A percentile compares a stretch with the other conserved stretches of the same genome.
Conservation (phyloP, 768 basidiomycete genomes). For the Tephrocybe sp. region DNA sequence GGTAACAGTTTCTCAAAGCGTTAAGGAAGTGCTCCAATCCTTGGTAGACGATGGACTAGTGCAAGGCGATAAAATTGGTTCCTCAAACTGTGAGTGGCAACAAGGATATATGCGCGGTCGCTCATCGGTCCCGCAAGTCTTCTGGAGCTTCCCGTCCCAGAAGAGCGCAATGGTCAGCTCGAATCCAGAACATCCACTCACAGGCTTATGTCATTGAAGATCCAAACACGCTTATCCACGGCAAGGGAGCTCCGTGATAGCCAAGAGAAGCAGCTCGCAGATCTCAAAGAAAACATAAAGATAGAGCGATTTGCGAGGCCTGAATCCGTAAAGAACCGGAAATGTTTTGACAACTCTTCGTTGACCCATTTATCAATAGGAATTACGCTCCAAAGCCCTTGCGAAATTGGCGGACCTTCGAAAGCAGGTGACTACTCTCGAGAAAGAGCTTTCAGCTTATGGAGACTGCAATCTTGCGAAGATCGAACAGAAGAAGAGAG, state of each 20-base stretch:
- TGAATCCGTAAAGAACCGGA: constrained; percentile 48
- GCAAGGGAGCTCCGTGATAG: constrained; percentile 46
- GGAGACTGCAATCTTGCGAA: constrained; percentile 84
- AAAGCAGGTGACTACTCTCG: constrained; percentile 49
- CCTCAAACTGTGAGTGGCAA: constrained; percentile 77
- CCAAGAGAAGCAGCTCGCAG: constrained; percentile 47
- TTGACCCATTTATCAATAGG: constrained; percentile 38
- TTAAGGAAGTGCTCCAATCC: constrained; percentile 89
- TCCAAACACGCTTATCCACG: constrained; percentile 54
- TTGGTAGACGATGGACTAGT: constrained; percentile 88
- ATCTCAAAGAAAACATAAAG: constrained; percentile 47
- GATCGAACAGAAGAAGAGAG: constrained; percentile 75
- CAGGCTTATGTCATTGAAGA: constrained; percentile 32
- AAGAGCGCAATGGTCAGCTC: constrained; percentile 68
- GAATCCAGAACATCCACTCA: not conserved
- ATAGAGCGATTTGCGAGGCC: constrained; percentile 53
- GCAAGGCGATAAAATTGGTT: constrained; percentile 89
- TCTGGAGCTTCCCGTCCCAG: constrained; percentile 95
- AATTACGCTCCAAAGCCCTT: constrained; percentile 53
- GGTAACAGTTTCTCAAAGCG: constrained; percentile 75
- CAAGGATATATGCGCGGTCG: constrained; percentile 20
- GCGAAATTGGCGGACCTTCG: constrained; percentile 47
- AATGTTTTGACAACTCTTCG: not conserved
- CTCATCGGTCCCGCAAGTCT: constrained; percentile 51
- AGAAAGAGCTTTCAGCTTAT: constrained; percentile 73